These are phyloP conservation scores for Kluyveromyces sp. DNA, from an alignment of 1,139 yeast genomes.

Conservation along the genomic window DNA sequence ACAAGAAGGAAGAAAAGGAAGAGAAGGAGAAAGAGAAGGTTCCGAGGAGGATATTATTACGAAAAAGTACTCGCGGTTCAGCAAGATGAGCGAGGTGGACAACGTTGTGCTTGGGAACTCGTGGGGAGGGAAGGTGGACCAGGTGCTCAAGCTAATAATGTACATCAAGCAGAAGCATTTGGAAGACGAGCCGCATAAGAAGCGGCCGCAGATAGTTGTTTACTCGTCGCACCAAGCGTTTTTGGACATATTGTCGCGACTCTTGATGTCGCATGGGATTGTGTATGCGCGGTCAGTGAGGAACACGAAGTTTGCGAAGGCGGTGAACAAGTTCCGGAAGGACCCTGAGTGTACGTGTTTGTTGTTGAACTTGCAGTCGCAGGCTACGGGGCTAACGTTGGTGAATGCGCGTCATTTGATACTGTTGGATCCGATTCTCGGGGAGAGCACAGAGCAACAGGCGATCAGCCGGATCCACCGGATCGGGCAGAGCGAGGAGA, in stretches of 20 bases:
- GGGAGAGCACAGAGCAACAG: conserved; percentile 78
- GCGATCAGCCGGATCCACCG: conserved; percentile 89
- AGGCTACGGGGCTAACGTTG: conserved; percentile 84
- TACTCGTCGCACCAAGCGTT: conserved; percentile 87
- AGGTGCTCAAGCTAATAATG: conserved; percentile 63
- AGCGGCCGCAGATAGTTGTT: conserved; percentile 54
- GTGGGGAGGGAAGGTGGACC: conserved; percentile 81
- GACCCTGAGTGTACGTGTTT: conserved; percentile 70
- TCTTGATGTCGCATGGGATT: conserved; percentile 54
- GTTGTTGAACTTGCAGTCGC: conserved; percentile 73
- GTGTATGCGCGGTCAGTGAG: conserved; percentile 10
- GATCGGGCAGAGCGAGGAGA: conserved; percentile 74
- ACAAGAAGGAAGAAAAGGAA: background rate
- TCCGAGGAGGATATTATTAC: conserved; percentile 3
- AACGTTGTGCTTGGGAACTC: conserved; percentile 39
- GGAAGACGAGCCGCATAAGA: conserved; percentile 4
- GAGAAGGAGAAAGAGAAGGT: background rate
- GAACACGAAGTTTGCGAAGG: conserved; percentile 16
- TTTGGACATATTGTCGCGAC: conserved; percentile 57
- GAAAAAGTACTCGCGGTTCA: conserved; percentile 18
- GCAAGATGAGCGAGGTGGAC: conserved; percentile 34
- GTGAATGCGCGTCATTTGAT: conserved; percentile 89
- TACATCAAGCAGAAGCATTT: conserved; percentile 49
- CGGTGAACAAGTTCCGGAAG: conserved; percentile 45
- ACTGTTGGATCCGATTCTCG: conserved; percentile 85